Percentiles rank a stretch among this genome's conserved stretches.
Conservation (phyloP, 2,329 filamentous ascomycete species). For the Fusarium paranaense region DNA sequence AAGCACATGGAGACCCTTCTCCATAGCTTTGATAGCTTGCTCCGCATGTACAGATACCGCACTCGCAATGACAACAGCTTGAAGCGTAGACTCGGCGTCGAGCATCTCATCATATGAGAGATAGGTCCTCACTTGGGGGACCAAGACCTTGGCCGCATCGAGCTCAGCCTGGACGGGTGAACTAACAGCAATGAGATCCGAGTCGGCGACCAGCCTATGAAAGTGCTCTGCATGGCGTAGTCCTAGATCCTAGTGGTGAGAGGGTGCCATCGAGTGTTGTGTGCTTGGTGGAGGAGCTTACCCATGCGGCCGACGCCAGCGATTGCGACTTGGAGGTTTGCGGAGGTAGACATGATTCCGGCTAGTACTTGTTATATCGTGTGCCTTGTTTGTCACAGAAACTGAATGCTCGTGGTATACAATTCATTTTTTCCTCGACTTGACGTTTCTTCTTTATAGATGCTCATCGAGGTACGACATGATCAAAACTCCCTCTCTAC, state of each 20-base stretch:
- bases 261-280: neutral
- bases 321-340: neutral
- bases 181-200: neutral
- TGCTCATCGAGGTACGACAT: neutral
- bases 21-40: neutral
- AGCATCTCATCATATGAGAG: slow-evolving; percentile 1
- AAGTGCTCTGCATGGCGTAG: slow-evolving; percentile 3
- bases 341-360: neutral
- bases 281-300: neutral
- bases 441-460: neutral
- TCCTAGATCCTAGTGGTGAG: neutral
- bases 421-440: neutral
- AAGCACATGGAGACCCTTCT: neutral
- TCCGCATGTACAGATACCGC: neutral
- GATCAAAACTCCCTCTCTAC: neutral
- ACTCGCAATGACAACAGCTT: neutral
- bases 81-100: neutral
- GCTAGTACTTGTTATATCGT: neutral
- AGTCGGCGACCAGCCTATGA: neutral
- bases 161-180: neutral
- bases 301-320: slow-evolving; percentile 3
- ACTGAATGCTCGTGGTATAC: neutral
- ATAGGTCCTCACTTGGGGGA: neutral
- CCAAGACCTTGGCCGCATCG: neutral
- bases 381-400: neutral